These are phyloP conservation scores for Boletus semigastroideus DNA, from an alignment of 1,284 basidiomycete genomes.

Conservation along the genomic window DNA sequence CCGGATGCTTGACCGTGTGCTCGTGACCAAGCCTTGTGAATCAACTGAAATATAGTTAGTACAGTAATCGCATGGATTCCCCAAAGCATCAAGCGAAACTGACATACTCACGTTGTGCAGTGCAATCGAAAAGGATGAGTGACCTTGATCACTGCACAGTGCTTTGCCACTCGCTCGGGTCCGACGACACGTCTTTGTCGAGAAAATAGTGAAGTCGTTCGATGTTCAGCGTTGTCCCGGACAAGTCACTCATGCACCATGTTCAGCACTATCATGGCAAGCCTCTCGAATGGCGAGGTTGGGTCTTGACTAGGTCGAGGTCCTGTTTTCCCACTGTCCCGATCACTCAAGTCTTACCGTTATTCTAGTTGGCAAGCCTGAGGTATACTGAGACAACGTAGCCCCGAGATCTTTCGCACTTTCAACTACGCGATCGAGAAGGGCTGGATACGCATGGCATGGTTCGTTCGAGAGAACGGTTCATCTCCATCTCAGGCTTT, in stretches of 20 bases:
- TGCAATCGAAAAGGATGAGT: no score
- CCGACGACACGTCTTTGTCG: constrained; percentile 57
- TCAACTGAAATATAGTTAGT: no score
- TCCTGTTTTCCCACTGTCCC: constrained; percentile 58
- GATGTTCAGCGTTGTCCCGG: background rate
- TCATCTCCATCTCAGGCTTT: constrained; percentile 33
- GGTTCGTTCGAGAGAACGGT: background rate
- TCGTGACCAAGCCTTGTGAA: no score
- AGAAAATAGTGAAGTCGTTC: constrained; percentile 56
- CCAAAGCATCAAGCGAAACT: no score
- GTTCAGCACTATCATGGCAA: constrained; percentile 67
- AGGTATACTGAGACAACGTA: constrained; percentile 12
- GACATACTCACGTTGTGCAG: no score
- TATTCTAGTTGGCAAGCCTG: background rate
- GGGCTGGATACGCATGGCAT: constrained; percentile 33
- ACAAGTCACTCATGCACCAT: background rate
- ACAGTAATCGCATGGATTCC: no score
- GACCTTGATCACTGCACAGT: constrained; percentile 67
- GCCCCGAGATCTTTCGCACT: constrained; percentile 44
- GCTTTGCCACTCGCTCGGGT: constrained; percentile 49
- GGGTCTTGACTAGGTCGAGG: constrained; percentile 65
- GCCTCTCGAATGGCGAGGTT: constrained; percentile 52
- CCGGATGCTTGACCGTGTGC: no score
- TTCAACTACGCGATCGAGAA: constrained; percentile 45
- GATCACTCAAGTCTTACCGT: constrained; percentile 39